Percentiles rank a stretch among this genome's conserved stretches.
Conservation (phyloP, 805 yeast species). For the Diddensiella caesifluorescens region DNA sequence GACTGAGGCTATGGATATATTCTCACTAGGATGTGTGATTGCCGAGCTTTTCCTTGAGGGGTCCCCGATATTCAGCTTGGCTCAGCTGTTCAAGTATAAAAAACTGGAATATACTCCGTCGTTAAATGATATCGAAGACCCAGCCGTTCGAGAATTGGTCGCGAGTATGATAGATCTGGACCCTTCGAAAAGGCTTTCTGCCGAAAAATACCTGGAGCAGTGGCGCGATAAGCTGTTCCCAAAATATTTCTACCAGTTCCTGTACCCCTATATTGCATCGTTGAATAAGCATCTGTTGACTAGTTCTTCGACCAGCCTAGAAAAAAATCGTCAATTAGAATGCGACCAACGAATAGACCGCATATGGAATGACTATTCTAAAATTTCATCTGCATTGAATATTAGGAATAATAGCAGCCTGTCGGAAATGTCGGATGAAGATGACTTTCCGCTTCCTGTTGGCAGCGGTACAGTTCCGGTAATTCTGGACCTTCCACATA, state of each 20-base stretch:
- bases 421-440: too few relatives aligned
- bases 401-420: too few relatives aligned
- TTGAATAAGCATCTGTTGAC: slow-evolving; percentile 27
- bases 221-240: slow-evolving; percentile 58
- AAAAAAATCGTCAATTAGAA: slow-evolving; percentile 31
- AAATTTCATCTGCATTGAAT: slow-evolving; percentile 32
- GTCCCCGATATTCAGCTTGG: slow-evolving; percentile 73
- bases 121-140: slow-evolving; percentile 49
- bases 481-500: slow-evolving; percentile 18
- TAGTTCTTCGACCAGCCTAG: slow-evolving; percentile 3
- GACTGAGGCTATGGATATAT: slow-evolving; percentile 68
- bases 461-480: slow-evolving; percentile 14
- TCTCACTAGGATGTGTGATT: slow-evolving; percentile 60
- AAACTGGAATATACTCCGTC: slow-evolving; percentile 63
- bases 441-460: neutral
- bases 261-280: slow-evolving; percentile 60
- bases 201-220: slow-evolving; percentile 46
- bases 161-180: slow-evolving; percentile 57
- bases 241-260: slow-evolving; percentile 54
- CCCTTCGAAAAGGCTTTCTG: slow-evolving; percentile 55
- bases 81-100: slow-evolving; percentile 81
- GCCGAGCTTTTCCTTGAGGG: slow-evolving; percentile 89
- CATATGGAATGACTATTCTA: slow-evolving; percentile 54
- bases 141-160: slow-evolving; percentile 49
- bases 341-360: slow-evolving; percentile 55